A percentile compares a stretch with the other conserved stretches of the same genome.
These are phyloP conservation scores for Biscogniauxia marginata DNA, from an alignment of 2,329 filamentous ascomycete genomes.

Conservation along the genomic window DNA sequence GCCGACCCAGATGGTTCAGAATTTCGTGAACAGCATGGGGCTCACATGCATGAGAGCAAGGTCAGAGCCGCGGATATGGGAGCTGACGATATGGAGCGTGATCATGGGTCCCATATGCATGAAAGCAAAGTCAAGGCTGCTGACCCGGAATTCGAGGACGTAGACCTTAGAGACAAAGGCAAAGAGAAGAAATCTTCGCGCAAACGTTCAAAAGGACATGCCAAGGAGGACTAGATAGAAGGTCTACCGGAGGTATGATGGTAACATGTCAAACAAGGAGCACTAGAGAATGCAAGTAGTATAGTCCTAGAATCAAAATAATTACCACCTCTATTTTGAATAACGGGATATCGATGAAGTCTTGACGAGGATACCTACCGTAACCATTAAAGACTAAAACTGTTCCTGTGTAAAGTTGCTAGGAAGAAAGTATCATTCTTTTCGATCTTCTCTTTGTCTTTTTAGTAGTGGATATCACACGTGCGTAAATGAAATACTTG, in stretches of 20 bases:
- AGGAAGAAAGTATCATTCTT: no score
- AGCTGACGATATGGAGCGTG: conserved; percentile 12
- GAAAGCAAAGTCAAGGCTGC: conserved; percentile 3
- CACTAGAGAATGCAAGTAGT: neutral
- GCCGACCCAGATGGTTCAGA: conserved; percentile 4
- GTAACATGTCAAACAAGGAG: neutral
- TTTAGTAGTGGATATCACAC: no score
- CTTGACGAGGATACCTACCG: neutral
- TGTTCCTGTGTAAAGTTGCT: no score
- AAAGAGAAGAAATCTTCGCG: neutral
- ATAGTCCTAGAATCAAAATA: neutral
- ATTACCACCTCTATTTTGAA: neutral
- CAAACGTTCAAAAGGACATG: neutral
- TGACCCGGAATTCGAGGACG: conserved; percentile 9
- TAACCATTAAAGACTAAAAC: no score
- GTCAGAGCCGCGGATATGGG: conserved; percentile 10
- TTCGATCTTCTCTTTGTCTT: no score
- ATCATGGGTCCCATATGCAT: neutral
- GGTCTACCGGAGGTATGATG: neutral
- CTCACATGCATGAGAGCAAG: conserved; percentile 14
- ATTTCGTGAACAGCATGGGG: conserved; percentile 4
- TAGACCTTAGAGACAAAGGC: neutral
- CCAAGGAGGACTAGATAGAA: neutral
- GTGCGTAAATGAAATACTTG: no score
- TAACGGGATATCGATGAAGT: neutral